Percentiles rank a stretch among this genome's conserved stretches.
Conservation (phyloP, 768 basidiomycete genomes). For the Russula foetens region DNA sequence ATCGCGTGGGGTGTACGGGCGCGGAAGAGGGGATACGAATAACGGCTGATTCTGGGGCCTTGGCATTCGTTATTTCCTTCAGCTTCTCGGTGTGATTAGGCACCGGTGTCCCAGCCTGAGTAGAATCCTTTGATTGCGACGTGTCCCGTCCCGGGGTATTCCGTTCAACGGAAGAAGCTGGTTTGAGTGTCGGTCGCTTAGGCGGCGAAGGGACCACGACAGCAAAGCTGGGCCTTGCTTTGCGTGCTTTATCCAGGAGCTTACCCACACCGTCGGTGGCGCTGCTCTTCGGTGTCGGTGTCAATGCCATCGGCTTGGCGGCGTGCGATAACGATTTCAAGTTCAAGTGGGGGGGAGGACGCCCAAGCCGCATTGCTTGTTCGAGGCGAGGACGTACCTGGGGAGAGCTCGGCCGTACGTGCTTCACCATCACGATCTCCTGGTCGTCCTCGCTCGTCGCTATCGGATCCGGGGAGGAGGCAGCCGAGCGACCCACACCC, state of each 20-base stretch:
- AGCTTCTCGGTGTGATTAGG: background rate
- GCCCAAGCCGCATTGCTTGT: background rate
- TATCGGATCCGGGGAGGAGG: slow-evolving; percentile 11
- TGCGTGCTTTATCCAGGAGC: background rate
- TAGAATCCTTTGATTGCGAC: background rate
- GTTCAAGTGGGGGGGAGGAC: background rate
- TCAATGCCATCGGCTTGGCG: background rate
- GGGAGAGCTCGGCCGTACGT: background rate
- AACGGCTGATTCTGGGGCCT: background rate
- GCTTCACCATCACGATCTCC: slow-evolving; percentile 6
- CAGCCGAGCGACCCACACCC: background rate
- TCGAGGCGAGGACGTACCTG: background rate
- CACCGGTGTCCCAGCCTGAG: too few relatives aligned
- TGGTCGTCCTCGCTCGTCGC: slow-evolving; percentile 1
- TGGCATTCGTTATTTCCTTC: background rate
- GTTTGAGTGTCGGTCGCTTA: background rate
- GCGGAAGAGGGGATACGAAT: background rate
- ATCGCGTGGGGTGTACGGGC: background rate
- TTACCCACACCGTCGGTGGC: background rate
- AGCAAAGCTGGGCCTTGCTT: background rate
- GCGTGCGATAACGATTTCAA: background rate
- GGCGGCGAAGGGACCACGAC: slow-evolving; percentile 7
- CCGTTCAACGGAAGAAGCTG: background rate
- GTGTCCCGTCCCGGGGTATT: background rate
- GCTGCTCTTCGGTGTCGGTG: background rate